Base-by-base conservation (phyloP, 2,329 filamentous ascomycete species). In the Talaromyces atroroseus region DNA sequence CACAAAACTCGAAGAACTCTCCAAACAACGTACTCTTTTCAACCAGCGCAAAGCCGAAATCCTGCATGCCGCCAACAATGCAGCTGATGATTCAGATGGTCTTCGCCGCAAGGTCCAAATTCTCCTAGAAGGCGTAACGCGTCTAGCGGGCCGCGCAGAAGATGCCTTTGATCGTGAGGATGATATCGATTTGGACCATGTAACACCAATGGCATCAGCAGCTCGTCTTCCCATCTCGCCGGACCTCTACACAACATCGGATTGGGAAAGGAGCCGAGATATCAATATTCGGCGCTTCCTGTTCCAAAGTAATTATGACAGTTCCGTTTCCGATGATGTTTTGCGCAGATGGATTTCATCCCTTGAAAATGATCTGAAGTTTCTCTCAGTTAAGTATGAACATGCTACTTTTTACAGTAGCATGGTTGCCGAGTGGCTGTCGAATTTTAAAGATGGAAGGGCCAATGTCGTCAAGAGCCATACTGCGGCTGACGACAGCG, bases 1-100 rank as follows among this genome's bases (percentile, higher is more conserved):
- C 40, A 80, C 78, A 57, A 85, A 84, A 63, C 78, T 85, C 58
- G 71, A 71, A n/a, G 80, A 84, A 62, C 74, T 85, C 7, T 73
- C 76, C 26, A 79, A 79, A 60, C 77, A 82, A 59, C 79, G 78
- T 24, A 66, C 68, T 0, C 66, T 76, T 2, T 84, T 81, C 61
- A 74, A 80, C 53, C 65, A 68, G 34, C 74, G 73, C 40, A 82
- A 82, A 60, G 59, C 66, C 4, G 63, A 70, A 1, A 71, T 80
- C 4, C 60, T 78, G 24, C 60, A 67, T n/a, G 66, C 67, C 26
- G 66, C 69, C n/a, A 60, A 62, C 8, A 56, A 59, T 5, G 64
- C 68, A 2, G 53, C 63, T 2, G 64, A 71, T 49, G 21, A 45
- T 32, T 44, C 40, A 23, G 10, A 20, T 42, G 44, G 38, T 21